Percentiles rank a stretch among this genome's conserved stretches.
Conservation (phyloP, 1,284 basidiomycete species). For the Melanopsichium pennsylvanicum region DNA sequence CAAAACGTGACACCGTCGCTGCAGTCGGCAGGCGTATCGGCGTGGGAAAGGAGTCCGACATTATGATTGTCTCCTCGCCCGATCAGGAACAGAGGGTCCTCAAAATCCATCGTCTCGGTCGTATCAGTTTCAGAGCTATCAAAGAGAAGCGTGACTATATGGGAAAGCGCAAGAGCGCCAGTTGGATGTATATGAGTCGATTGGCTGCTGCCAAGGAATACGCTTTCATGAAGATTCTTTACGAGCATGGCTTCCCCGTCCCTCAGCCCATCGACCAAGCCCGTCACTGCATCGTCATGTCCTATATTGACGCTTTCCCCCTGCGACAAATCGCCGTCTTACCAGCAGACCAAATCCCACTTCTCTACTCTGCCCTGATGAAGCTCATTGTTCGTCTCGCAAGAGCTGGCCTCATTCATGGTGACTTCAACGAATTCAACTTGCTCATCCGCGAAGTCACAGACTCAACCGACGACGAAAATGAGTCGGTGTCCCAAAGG, state of each 20-base stretch:
- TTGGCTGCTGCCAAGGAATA: conserved; percentile 96
- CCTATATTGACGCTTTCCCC: conserved; percentile 92
- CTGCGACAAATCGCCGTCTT: conserved; percentile 89
- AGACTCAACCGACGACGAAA: conserved; percentile 19
- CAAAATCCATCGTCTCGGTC: conserved; percentile 90
- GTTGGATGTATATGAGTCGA: conserved; percentile 99
- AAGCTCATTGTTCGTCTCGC: conserved; percentile 94
- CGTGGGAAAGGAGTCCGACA: conserved; percentile 97
- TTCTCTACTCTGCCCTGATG: conserved; percentile 91
- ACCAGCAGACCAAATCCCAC: conserved; percentile 76
- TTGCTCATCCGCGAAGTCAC: conserved; percentile 78
- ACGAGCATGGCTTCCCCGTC: conserved; percentile 92
- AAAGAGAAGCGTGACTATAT: conserved; percentile 97
- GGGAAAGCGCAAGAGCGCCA: conserved; percentile 91
- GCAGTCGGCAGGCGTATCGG: conserved; percentile 94
- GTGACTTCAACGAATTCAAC: conserved; percentile 99
- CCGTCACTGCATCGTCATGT: conserved; percentile 94
- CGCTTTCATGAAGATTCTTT: conserved; percentile 98
- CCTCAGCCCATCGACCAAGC: conserved; percentile 92
- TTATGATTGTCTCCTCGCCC: conserved; percentile 87
- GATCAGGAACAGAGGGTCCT: conserved; percentile 86
- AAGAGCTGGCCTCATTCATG: conserved; percentile 90
- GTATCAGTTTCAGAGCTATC: conserved; percentile 94
- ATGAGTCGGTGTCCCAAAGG: conserved; percentile 23
- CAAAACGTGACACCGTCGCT: conserved; percentile 70